phyloP scores from a whole-genome alignment of 495 filamentous ascomycete genomes.

The Trichoderma gamsii region DNA sequence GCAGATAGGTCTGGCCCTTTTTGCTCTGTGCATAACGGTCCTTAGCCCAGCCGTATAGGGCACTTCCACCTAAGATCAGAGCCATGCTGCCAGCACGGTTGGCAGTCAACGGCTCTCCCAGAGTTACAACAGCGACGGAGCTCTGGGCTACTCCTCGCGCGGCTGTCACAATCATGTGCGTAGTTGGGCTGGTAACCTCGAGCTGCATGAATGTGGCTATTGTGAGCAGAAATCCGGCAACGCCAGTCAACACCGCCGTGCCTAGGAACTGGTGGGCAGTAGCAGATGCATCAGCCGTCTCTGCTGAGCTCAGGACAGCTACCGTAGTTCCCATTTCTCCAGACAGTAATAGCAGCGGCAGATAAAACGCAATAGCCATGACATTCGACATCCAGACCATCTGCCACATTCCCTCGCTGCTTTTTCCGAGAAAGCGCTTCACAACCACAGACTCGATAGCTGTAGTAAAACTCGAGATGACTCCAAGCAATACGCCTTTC shows the following conservation, averaged over 20 bases:
- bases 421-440: slow-evolving; percentile 21
- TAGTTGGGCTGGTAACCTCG: slow-evolving; percentile 23
- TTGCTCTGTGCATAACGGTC: slow-evolving; percentile 17
- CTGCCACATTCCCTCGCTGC: slow-evolving; percentile 24
- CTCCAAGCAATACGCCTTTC: slow-evolving; percentile 19
- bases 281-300: slow-evolving; percentile 10
- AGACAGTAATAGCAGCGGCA: slow-evolving; percentile 18
- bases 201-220: slow-evolving; percentile 25
- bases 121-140: slow-evolving; percentile 19
- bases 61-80: slow-evolving; percentile 21
- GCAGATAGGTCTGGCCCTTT: neutral
- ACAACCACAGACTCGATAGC: slow-evolving; percentile 23
- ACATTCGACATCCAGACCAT: slow-evolving; percentile 23
- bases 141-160: slow-evolving; percentile 22
- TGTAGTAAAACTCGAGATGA: slow-evolving; percentile 22
- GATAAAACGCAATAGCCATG: slow-evolving; percentile 21
- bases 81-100: slow-evolving; percentile 20
- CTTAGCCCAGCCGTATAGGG: slow-evolving; percentile 20
- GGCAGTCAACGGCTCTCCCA: slow-evolving; percentile 19
- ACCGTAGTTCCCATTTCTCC: slow-evolving; percentile 16
- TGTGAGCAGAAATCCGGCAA: slow-evolving; percentile 22
- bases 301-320: neutral
- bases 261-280: slow-evolving; percentile 15
- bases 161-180: slow-evolving; percentile 25
- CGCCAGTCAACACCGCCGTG: slow-evolving; percentile 17